Conservation (phyloP, 2,329 filamentous ascomycete genomes). For the Hirsutella minnesotensis region DNA sequence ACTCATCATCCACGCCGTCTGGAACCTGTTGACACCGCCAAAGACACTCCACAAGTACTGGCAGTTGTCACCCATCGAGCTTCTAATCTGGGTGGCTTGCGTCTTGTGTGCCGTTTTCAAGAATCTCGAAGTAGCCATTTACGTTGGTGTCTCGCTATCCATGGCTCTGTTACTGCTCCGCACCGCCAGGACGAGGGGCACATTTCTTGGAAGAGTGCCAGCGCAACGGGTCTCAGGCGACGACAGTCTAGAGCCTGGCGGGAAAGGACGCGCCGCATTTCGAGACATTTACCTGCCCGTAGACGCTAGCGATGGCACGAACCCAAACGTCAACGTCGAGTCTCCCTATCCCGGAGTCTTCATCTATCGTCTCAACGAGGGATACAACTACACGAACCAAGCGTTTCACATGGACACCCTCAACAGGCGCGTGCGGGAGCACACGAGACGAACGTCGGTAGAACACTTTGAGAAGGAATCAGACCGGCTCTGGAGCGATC, state of each 20-base stretch:
- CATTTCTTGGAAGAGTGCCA: slow-evolving; percentile 30
- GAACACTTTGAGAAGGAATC: slow-evolving; percentile 22
- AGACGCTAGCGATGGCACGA: slow-evolving; percentile 28
- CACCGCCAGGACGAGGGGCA: slow-evolving; percentile 32
- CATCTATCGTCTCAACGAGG: slow-evolving; percentile 38
- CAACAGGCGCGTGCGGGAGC: slow-evolving; percentile 23
- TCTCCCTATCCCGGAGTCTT: slow-evolving; percentile 37
- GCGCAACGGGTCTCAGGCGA: slow-evolving; percentile 7
- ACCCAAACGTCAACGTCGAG: slow-evolving; percentile 28
- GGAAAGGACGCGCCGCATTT: background rate
- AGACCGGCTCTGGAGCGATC: slow-evolving; percentile 45
- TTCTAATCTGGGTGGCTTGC: slow-evolving; percentile 63
- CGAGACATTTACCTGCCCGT: slow-evolving; percentile 29
- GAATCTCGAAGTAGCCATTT: slow-evolving; percentile 38
- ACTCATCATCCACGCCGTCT: slow-evolving; percentile 75
- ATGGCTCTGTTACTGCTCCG: slow-evolving; percentile 30
- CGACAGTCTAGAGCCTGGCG: background rate
- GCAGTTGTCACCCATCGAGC: slow-evolving; percentile 62
- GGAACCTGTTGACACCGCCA: slow-evolving; percentile 62
- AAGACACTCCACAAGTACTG: slow-evolving; percentile 68
- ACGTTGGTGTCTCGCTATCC: slow-evolving; percentile 32
- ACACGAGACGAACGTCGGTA: slow-evolving; percentile 27
- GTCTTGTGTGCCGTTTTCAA: slow-evolving; percentile 46
- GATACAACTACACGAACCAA: slow-evolving; percentile 40
- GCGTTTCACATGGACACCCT: slow-evolving; percentile 33